A percentile compares a stretch with the other conserved stretches of the same genome.
Evolutionary conservation across 2,329 filamentous ascomycete genomes (phyloP).

Genomic region (Fusarium neocosmosporiellum): DNA sequence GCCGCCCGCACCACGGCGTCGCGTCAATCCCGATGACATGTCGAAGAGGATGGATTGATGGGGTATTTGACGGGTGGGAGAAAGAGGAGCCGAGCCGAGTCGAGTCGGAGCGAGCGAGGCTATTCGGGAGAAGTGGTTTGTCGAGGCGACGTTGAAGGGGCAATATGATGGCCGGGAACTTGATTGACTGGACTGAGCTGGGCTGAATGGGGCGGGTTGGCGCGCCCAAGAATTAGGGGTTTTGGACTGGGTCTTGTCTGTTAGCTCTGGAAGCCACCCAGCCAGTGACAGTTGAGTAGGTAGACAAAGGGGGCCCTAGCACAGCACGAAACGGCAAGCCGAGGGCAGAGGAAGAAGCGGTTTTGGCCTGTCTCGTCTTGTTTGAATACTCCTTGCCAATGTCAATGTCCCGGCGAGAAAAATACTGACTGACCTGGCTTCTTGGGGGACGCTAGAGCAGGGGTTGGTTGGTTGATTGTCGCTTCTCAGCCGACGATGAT

Average conservation of each 20-base stretch:
- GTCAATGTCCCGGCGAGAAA: conserved; percentile 2
- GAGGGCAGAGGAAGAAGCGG: conserved; percentile 1
- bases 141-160: conserved; percentile 43
- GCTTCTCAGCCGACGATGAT: conserved; percentile 27
- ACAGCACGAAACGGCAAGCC: conserved; percentile 7
- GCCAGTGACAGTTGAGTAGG: conserved; percentile 8
- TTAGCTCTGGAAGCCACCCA: conserved; percentile 29
- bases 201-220: conserved; percentile 43
- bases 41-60: conserved; percentile 22
- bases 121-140: conserved; percentile 26
- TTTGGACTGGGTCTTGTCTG: conserved; percentile 33
- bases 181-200: conserved; percentile 29
- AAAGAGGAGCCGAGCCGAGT: conserved; percentile 12
- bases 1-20: conserved; percentile 77
- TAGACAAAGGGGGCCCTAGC: conserved; percentile 10
- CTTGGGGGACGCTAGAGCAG: conserved; percentile 22
- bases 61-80: conserved; percentile 11
- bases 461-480: conserved; percentile 18
- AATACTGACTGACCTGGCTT: conserved; percentile 18
- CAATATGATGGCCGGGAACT: conserved; percentile 36
- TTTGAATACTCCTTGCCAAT: background rate
- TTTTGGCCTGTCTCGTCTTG: conserved; percentile 1
- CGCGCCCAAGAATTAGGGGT: conserved; percentile 45
- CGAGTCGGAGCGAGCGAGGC: conserved; percentile 12
- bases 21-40: conserved; percentile 65